phyloP scores from a whole-genome alignment of 2,329 filamentous ascomycete species.

The Akanthomyces dipterigenus region DNA sequence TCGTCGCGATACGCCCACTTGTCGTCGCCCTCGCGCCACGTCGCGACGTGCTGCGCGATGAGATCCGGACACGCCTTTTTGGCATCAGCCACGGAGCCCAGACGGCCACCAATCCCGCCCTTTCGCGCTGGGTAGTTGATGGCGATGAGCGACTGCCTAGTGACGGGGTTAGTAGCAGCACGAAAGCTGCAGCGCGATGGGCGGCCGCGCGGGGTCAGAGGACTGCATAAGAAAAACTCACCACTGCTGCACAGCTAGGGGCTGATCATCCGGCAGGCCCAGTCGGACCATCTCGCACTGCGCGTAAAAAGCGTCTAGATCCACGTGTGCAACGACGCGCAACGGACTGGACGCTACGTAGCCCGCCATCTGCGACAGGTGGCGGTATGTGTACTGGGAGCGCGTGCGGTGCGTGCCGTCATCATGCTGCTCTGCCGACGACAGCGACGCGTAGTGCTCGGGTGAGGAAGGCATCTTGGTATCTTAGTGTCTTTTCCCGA shows the following conservation, averaged over 20 bases:
- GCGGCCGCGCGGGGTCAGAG: background rate
- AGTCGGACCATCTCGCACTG: slow-evolving; percentile 93
- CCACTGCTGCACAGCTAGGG: slow-evolving; percentile 93
- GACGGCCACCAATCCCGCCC: slow-evolving; percentile 65
- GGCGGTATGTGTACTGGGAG: slow-evolving; percentile 79
- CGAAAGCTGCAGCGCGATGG: background rate
- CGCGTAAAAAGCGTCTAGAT: slow-evolving; percentile 95
- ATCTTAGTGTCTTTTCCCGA: background rate
- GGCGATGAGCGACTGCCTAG: slow-evolving; percentile 57
- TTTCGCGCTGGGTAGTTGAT: slow-evolving; percentile 89
- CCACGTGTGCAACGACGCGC: slow-evolving; percentile 82
- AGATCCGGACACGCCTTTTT: slow-evolving; percentile 79
- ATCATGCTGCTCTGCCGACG: slow-evolving; percentile 21
- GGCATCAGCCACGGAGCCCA: slow-evolving; percentile 74
- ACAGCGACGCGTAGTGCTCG: slow-evolving; percentile 9
- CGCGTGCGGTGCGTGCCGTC: slow-evolving; percentile 23
- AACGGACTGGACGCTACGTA: slow-evolving; percentile 69
- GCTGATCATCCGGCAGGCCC: slow-evolving; percentile 63
- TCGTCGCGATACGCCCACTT: slow-evolving; percentile 88
- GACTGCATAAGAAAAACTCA: slow-evolving; percentile 26
- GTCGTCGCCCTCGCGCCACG: slow-evolving; percentile 86
- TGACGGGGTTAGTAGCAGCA: background rate
- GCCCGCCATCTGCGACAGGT: slow-evolving; percentile 68
- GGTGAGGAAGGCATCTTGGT: slow-evolving; percentile 1
- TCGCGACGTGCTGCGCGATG: slow-evolving; percentile 86